These are phyloP conservation scores for Glycine tomentella DNA, from an alignment of 306 rosid species.

Conservation along the genomic window DNA sequence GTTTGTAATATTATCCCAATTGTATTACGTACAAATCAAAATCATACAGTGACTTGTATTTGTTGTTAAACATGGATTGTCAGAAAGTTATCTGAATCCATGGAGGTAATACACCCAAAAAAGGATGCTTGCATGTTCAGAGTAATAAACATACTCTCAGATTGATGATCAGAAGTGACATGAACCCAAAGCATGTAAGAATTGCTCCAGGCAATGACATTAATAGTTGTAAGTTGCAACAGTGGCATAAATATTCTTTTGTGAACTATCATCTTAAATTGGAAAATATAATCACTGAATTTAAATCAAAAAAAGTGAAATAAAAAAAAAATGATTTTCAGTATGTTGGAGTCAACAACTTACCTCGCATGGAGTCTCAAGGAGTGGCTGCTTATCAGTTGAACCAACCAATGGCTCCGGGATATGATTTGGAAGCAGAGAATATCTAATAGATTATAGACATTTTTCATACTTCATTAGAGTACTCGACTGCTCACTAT, in stretches of 20 bases:
- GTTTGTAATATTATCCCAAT: constrained; percentile 16
- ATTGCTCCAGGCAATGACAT: constrained; percentile 30
- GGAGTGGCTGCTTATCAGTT: constrained; percentile 82
- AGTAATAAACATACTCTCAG: constrained; percentile 12
- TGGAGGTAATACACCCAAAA: neutral
- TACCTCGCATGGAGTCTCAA: constrained; percentile 97
- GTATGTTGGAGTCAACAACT: constrained; percentile 40
- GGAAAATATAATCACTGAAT: constrained; percentile 25
- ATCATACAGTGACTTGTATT: neutral
- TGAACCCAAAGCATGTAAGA: constrained; percentile 10
- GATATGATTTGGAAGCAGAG: constrained; percentile 55
- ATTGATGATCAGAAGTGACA: constrained; percentile 18
- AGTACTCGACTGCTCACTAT: constrained; percentile 34
- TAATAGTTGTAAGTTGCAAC: constrained; percentile 14
- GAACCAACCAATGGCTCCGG: constrained; percentile 69
- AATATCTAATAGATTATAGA: constrained; percentile 57
- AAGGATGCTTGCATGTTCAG: neutral
- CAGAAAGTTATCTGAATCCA: constrained; percentile 27
- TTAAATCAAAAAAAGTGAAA: neutral
- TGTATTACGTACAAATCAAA: neutral
- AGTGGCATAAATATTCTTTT: constrained; percentile 11
- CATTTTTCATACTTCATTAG: constrained; percentile 41
- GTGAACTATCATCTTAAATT: constrained; percentile 30
- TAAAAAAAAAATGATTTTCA: constrained; percentile 19
- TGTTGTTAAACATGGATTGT: constrained; percentile 27